Conservation (phyloP, 2,329 filamentous ascomycete genomes). For the Rutstroemia sp. region DNA sequence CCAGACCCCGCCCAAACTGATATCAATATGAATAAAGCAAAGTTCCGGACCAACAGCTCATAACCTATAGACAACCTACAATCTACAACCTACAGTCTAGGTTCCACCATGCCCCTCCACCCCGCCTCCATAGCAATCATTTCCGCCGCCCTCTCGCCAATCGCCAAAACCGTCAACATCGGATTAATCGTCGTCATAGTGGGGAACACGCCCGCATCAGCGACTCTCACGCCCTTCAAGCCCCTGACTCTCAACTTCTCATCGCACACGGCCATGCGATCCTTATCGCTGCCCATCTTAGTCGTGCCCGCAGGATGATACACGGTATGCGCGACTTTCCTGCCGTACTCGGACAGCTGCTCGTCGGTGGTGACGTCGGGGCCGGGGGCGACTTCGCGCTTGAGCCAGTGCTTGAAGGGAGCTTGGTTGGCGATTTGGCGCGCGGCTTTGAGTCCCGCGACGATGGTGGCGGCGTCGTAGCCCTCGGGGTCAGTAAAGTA, state of each 20-base stretch:
- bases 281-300: slow-evolving; percentile 73
- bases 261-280: slow-evolving; percentile 75
- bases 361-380: slow-evolving; percentile 59
- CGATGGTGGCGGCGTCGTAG: slow-evolving; percentile 42
- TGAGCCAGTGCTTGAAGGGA: slow-evolving; percentile 36
- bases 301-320: slow-evolving; percentile 88
- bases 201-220: slow-evolving; percentile 82
- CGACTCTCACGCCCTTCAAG: slow-evolving; percentile 67
- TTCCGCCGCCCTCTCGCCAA: slow-evolving; percentile 80
- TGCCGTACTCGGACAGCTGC: slow-evolving; percentile 73
- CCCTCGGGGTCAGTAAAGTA: slow-evolving; percentile 51
- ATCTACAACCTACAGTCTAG: slow-evolving; percentile 20
- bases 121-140: slow-evolving; percentile 69
- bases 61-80: no score
- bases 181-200: slow-evolving; percentile 83
- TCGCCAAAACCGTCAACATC: slow-evolving; percentile 79
- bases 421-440: slow-evolving; percentile 30
- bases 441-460: slow-evolving; percentile 32
- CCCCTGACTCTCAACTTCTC: slow-evolving; percentile 64
- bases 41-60: no score
- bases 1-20: no score
- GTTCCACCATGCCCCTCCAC: slow-evolving; percentile 38
- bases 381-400: slow-evolving; percentile 32
- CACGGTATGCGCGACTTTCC: slow-evolving; percentile 76
- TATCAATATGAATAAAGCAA: no score